phyloP scores from a whole-genome alignment of 768 basidiomycete genomes.

The Sporobolomyces roseus region DNA sequence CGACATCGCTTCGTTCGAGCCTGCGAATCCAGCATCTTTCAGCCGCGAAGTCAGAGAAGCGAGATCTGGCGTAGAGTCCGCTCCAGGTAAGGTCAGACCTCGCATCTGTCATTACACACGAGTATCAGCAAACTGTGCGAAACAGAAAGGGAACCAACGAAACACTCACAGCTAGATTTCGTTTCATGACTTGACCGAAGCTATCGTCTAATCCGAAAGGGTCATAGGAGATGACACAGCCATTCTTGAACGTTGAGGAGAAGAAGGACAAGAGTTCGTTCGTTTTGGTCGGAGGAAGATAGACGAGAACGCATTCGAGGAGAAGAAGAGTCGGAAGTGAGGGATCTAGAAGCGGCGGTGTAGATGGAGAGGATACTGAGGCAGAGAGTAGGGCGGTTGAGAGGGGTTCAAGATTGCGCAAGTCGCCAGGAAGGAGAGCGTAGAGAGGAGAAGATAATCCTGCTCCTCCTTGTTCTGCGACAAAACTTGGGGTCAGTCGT shows the following conservation, averaged over 20 bases:
- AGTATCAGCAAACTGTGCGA: neutral
- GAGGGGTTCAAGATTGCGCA: slow-evolving; percentile 58
- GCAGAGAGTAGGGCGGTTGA: slow-evolving; percentile 49
- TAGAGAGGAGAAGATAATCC: slow-evolving; percentile 59
- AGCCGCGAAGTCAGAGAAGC: slow-evolving; percentile 63
- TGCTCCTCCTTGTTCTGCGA: slow-evolving; percentile 61
- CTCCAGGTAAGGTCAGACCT: slow-evolving; percentile 70
- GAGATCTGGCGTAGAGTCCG: slow-evolving; percentile 59
- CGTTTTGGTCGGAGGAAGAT: slow-evolving; percentile 66
- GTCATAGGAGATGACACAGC: slow-evolving; percentile 67
- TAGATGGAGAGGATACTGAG: slow-evolving; percentile 58
- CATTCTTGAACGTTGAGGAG: slow-evolving; percentile 56
- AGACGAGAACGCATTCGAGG: slow-evolving; percentile 90
- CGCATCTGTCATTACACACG: slow-evolving; percentile 55
- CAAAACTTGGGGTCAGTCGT: no score
- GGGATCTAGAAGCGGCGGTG: slow-evolving; percentile 54
- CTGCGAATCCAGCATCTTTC: slow-evolving; percentile 56
- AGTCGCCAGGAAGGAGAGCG: slow-evolving; percentile 71
- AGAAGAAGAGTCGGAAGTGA: slow-evolving; percentile 73
- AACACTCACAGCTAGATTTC: slow-evolving; percentile 65
- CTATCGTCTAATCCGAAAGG: slow-evolving; percentile 84
- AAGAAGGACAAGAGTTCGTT: slow-evolving; percentile 70
- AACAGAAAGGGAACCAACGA: neutral
- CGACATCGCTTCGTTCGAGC: slow-evolving; percentile 45
- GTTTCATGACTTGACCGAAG: slow-evolving; percentile 89